Base-by-base conservation (phyloP, 2,329 filamentous ascomycete genomes). In the Sporothrix pseudoabietina region DNA sequence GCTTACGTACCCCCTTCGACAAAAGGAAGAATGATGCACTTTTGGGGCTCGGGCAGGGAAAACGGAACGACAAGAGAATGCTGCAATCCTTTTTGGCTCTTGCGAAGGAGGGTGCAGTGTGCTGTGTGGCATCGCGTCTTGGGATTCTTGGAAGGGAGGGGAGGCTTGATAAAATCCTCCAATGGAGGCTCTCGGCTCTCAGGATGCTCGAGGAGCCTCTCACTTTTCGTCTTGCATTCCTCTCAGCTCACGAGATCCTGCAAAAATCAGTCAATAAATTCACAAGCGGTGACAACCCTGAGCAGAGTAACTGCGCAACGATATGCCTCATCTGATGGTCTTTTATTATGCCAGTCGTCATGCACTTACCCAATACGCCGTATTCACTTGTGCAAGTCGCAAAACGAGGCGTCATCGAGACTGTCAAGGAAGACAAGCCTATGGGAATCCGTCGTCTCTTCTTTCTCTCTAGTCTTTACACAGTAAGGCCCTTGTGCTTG, bases 1-100 rank as follows among this genome's bases (percentile, higher is more conserved):
- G 66, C 71, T 73, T 63, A 70, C 71, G 71, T 73, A 70, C 66
- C 47, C 39, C 30, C 30, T 44, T 69, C 63, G 57, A 66, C 63
- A 69, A 19, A 4, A 19, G 12, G 44, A 39, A 49, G 63, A 52
- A 41, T 57, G 5, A 57, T 9, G 52, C 22, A 32, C 10, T 52
- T 66, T 66, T 66, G 57, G 30, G 52, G 52, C 52, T 30, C 9
- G 52, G 22, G 22, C 52, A 30, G 52, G 52, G 22, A 30, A 55
- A 30, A 26, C 52, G 49, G 49, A 54, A 54, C 49, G 59, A 26
- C 63, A 66, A 66, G 39, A 10, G 63, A 30, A 32, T 63, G 59
- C 35, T 44, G 63, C 44, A 49, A 19, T 68, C 26, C 63, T 30
- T 19, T 49, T 32, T 4, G 35, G 9, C 44, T 16, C 39, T 14